Evolutionary conservation across 345 rosid species (phyloP).

Genomic region (Ricinus communis): DNA sequence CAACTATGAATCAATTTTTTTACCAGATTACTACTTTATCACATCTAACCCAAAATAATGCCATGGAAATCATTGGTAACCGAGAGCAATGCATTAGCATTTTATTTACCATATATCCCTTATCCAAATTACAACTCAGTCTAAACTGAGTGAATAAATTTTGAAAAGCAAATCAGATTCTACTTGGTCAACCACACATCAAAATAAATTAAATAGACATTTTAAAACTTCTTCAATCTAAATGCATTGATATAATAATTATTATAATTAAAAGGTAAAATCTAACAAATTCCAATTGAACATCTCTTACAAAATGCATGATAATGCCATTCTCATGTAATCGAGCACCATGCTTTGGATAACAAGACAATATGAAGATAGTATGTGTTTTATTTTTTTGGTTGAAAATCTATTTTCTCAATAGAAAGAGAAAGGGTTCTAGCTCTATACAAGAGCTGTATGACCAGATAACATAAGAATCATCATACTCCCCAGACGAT

Average conservation of each 20-base stretch:
- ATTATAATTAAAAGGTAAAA: too few species aligned
- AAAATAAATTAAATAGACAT: background rate
- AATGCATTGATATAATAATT: background rate
- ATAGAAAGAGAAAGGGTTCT: background rate
- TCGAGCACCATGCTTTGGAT: background rate
- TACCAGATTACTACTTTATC: background rate
- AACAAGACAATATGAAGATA: background rate
- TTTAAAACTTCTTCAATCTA: background rate
- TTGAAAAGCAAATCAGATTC: background rate
- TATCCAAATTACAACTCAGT: background rate
- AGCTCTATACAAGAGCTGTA: constrained; percentile 3
- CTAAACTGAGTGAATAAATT: background rate
- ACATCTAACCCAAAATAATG: background rate
- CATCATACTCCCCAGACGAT: background rate
- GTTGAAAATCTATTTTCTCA: background rate
- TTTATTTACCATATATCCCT: background rate
- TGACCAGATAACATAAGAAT: background rate
- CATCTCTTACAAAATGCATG: background rate
- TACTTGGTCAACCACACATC: background rate
- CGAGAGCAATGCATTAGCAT: background rate
- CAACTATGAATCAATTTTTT: too few species aligned
- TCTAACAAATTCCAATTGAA: too few species aligned
- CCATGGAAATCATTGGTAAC: background rate
- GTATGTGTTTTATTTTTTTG: background rate
- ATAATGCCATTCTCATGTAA: background rate